Percentiles rank a stretch among this genome's conserved stretches.
Evolutionary conservation across 495 filamentous ascomycete species (phyloP).

Genomic region (Alectoria sarmentosa): DNA sequence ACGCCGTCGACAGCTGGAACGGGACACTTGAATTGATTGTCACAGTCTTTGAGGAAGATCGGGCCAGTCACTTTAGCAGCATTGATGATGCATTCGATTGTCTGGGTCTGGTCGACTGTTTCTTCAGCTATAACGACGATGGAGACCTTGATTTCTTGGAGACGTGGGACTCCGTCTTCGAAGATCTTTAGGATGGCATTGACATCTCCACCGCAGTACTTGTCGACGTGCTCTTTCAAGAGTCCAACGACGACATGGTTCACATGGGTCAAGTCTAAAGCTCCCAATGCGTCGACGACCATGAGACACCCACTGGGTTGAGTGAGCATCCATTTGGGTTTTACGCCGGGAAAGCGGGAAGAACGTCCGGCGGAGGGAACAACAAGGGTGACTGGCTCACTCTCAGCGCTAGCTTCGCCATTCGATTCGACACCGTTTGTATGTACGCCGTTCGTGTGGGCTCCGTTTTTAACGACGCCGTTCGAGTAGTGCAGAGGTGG

Average conservation of each 20-base stretch:
- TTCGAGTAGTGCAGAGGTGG: background rate
- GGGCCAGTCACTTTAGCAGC: background rate
- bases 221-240: background rate
- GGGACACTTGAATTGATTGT: constrained; percentile 5
- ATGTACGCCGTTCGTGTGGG: background rate
- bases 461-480: background rate
- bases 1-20: constrained; percentile 4
- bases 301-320: constrained; percentile 2
- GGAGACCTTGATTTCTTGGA: constrained; percentile 6
- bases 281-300: constrained; percentile 5
- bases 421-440: background rate
- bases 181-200: background rate
- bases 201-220: constrained; percentile 2
- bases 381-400: background rate
- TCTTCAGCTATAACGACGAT: constrained; percentile 3
- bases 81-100: constrained; percentile 4
- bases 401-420: background rate
- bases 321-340: constrained; percentile 7
- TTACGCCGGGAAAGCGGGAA: background rate
- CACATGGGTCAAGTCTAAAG: background rate
- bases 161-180: constrained; percentile 2
- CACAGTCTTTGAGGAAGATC: constrained; percentile 4
- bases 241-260: background rate
- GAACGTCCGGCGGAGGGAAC: constrained; percentile 4
- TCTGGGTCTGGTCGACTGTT: constrained; percentile 2